Evolutionary conservation across 2,329 filamentous ascomycete species (phyloP), one percentile per base, ranked within the genome.

Genomic region (Phymatotrichopsis omnivora): DNA sequence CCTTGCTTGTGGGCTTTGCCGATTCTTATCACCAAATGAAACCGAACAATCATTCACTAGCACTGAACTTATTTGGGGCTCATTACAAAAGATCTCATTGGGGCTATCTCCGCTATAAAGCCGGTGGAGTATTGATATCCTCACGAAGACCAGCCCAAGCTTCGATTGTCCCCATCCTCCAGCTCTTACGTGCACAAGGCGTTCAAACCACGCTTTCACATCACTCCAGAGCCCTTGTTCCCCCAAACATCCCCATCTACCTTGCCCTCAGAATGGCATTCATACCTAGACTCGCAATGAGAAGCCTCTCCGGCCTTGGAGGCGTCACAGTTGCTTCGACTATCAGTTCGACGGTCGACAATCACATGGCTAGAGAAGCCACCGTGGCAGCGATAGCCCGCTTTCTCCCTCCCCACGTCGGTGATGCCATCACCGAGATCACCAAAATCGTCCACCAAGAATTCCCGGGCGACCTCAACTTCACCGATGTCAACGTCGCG

Each of bases 11-110:
- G 11, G n/a, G 23, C 27, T 23, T 3, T 24, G 19, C 14, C 35
- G 35, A 19, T 39, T 27, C 12, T n/a, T n/a, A n/a, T n/a, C n/a
- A n/a, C n/a, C n/a, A n/a, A n/a, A n/a, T n/a, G n/a, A n/a, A n/a
- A n/a, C n/a, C n/a, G n/a, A n/a, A n/a, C n/a, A n/a, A n/a, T n/a
- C n/a, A n/a, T n/a, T n/a, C n/a, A n/a, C n/a, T n/a, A n/a, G n/a
- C n/a, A n/a, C n/a, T n/a, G n/a, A n/a, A n/a, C n/a, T n/a, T n/a
- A n/a, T n/a, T n/a, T n/a, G n/a, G n/a, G n/a, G n/a, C n/a, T n/a
- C n/a, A n/a, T n/a, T n/a, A n/a, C 4, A 48, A 11, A 14, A 48
- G 40, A 8, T 44, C 40, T 7, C 33, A 27, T 5, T 39, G 45
- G 23, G 12, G 6, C 30, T 32, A n/a, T 32, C 30, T 32, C 3